These are phyloP conservation scores for Stenocarpella maydis DNA, from an alignment of 2,329 filamentous ascomycete species.

Conservation along the genomic window DNA sequence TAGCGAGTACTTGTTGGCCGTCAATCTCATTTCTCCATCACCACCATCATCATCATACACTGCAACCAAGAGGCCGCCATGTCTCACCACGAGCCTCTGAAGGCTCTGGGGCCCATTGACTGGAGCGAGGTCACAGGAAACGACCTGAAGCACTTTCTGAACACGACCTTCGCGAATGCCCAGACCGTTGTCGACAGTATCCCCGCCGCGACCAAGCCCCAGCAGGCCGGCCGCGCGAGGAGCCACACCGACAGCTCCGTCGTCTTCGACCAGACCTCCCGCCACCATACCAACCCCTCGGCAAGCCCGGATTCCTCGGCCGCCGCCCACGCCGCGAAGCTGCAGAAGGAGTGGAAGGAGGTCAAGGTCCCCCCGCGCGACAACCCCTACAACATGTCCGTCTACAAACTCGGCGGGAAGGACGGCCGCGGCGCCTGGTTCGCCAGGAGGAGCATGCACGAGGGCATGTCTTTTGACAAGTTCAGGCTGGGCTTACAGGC, in stretches of 20 bases:
- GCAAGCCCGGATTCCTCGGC: conserved; percentile 6
- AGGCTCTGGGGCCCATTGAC: conserved; percentile 62
- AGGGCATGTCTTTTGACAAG: conserved; percentile 76
- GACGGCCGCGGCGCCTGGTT: conserved; percentile 93
- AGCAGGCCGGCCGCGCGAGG: conserved; percentile 60
- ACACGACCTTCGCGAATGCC: conserved; percentile 69
- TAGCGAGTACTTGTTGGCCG: not conserved
- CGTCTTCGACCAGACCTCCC: conserved; percentile 59
- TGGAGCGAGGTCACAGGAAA: conserved; percentile 57
- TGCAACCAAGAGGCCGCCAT: conserved; percentile 46
- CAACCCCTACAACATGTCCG: conserved; percentile 77
- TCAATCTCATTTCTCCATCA: not conserved
- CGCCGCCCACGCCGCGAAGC: conserved; percentile 50
- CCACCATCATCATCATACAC: not conserved
- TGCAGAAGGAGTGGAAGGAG: conserved; percentile 90
- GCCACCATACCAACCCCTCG: conserved; percentile 41
- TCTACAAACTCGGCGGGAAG: conserved; percentile 81
- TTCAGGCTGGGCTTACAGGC: conserved; percentile 80
- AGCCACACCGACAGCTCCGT: conserved; percentile 63
- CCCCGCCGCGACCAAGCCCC: conserved; percentile 57
- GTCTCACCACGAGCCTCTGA: conserved; percentile 67
- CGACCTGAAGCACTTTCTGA: conserved; percentile 61
- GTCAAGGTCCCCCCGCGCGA: conserved; percentile 75
- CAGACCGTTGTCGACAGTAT: conserved; percentile 81
- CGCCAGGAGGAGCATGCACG: conserved; percentile 82